phyloP scores from a whole-genome alignment of 345 rosid species.

The Eucalyptus brandiana region DNA sequence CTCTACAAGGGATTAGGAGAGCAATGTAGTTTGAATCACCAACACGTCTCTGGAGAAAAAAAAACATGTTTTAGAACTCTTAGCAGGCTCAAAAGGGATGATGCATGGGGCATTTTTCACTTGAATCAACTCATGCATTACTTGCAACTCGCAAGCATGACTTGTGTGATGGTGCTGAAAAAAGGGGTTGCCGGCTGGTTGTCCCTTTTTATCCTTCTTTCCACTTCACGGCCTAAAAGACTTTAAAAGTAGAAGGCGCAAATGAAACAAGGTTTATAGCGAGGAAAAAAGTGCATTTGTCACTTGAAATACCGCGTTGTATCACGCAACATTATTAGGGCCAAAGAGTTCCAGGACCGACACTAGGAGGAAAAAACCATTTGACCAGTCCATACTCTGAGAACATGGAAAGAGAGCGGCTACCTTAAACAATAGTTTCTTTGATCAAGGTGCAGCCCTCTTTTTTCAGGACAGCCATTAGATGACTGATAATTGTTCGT shows the following conservation, averaged over 20 bases:
- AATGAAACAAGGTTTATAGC: not conserved
- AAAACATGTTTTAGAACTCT: not conserved
- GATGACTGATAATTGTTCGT: not conserved
- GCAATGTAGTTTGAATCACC: not conserved
- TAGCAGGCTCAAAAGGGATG: not conserved
- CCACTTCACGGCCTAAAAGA: not conserved
- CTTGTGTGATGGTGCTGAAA: not conserved
- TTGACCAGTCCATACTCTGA: not conserved
- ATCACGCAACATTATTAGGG: not conserved
- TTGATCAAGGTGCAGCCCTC: not conserved
- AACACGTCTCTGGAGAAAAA: not conserved
- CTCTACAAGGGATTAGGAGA: not conserved
- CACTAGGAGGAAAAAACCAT: not conserved
- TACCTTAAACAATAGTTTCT: not conserved
- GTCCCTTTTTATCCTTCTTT: not conserved
- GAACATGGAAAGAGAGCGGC: not conserved
- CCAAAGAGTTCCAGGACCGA: not conserved
- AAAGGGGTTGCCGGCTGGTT: not conserved
- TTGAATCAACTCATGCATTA: not conserved
- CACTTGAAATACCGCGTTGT: not conserved
- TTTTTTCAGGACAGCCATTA: not conserved
- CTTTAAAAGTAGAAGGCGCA: not conserved
- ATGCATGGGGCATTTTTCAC: not conserved
- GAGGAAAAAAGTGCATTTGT: not conserved
- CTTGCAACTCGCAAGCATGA: not conserved